Conservation (phyloP, 1,139 yeast genomes). For the Saccharomycopsis phalli region DNA sequence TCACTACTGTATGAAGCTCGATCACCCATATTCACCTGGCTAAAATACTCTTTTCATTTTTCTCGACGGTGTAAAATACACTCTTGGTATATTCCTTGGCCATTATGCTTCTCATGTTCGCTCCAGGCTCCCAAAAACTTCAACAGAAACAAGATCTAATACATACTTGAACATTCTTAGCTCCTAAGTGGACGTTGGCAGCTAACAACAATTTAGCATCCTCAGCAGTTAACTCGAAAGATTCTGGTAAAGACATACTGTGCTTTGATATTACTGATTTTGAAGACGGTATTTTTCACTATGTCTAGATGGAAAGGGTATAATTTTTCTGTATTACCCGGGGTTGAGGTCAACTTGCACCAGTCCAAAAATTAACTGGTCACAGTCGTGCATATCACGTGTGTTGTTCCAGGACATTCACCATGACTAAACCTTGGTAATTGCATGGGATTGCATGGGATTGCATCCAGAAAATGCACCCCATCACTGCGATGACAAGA, state of each 20-base stretch:
- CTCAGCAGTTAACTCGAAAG: conserved; percentile 90
- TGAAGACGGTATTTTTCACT: conserved; percentile 1
- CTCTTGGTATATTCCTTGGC: neutral
- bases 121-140: neutral
- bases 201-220: conserved; percentile 99
- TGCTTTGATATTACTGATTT: conserved; percentile 1
- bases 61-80: neutral
- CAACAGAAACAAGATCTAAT: too few relatives aligned
- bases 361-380: too few relatives aligned
- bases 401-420: too few relatives aligned
- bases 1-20: neutral
- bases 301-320: neutral
- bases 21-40: too few relatives aligned
- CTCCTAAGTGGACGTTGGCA: conserved; percentile 99
- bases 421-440: too few relatives aligned
- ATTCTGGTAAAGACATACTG: conserved; percentile 77
- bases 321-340: conserved; percentile 4
- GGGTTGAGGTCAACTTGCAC: too few relatives aligned
- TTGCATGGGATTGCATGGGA: too few relatives aligned
- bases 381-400: too few relatives aligned
- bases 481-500: too few relatives aligned
- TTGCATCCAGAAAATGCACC: too few relatives aligned
- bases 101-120: neutral
- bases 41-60: neutral
- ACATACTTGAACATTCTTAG: conserved; percentile 98